phyloP scores from a whole-genome alignment of 345 rosid genomes.

The Chamaenerion angustifolium region DNA sequence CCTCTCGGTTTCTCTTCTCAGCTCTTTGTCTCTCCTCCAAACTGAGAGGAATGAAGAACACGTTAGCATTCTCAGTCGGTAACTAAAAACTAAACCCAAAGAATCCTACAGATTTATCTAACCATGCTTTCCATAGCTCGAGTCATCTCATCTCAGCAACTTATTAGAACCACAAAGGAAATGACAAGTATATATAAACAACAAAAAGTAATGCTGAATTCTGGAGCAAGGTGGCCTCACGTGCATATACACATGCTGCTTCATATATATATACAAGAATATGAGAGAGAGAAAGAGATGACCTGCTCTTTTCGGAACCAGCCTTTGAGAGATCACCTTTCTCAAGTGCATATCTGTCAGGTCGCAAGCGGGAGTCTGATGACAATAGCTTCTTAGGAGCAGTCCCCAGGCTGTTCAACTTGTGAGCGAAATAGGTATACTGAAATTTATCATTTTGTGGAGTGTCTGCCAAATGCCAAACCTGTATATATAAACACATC shows the following conservation, averaged over 20 bases:
- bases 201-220: no score
- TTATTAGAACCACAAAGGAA: no score
- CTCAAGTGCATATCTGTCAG: slow-evolving; percentile 26
- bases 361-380: slow-evolving; percentile 26
- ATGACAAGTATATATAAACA: no score
- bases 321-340: slow-evolving; percentile 21
- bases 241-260: no score
- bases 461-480: slow-evolving; percentile 17
- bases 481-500: slow-evolving; percentile 8
- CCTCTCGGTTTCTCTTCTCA: slow-evolving; percentile 53
- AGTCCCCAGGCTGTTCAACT: slow-evolving; percentile 25
- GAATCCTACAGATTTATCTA: no score
- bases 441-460: slow-evolving; percentile 22
- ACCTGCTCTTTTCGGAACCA: slow-evolving; percentile 26
- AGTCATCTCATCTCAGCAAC: no score
- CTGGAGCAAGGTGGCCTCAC: no score
- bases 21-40: slow-evolving; percentile 76
- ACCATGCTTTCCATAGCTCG: no score
- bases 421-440: slow-evolving; percentile 24
- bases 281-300: slow-evolving; percentile 7
- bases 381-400: slow-evolving; percentile 21
- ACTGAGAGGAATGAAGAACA: slow-evolving; percentile 15
- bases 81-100: no score
- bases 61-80: not conserved
- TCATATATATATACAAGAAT: no score